Conservation (phyloP, 2,329 filamentous ascomycete genomes). For the Botrytis fabae region DNA sequence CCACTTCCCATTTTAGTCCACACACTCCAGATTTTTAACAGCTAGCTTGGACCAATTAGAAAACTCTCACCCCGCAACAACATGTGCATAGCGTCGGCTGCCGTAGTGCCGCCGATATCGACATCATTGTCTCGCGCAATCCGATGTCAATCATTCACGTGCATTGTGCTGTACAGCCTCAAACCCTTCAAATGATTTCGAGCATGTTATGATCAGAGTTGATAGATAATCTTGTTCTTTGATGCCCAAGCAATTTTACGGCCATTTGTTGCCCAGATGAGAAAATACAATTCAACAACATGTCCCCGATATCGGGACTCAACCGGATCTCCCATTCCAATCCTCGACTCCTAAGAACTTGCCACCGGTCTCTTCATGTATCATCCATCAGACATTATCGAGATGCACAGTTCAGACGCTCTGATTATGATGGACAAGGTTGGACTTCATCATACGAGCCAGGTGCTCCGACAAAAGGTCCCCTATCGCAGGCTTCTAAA, state of each 20-base stretch:
- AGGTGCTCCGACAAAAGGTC: conserved; percentile 60
- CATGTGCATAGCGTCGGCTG: not conserved
- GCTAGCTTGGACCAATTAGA: conserved; percentile 13
- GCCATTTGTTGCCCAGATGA: conserved; percentile 16
- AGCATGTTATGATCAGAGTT: not conserved
- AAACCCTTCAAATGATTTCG: not conserved
- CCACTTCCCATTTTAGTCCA: conserved; percentile 6
- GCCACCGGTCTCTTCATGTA: not conserved
- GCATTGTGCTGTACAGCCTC: not conserved
- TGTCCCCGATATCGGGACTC: conserved; percentile 23
- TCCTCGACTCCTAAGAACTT: conserved; percentile 26
- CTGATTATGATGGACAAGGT: conserved; percentile 57
- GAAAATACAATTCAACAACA: conserved; percentile 10
- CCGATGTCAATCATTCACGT: not conserved
- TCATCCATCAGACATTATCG: not conserved
- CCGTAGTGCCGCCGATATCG: not conserved
- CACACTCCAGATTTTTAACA: not conserved
- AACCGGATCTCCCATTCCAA: conserved; percentile 15
- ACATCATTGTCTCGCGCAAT: conserved; percentile 5
- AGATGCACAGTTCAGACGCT: conserved; percentile 45
- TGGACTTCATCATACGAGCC: conserved; percentile 65
- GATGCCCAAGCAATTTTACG: not conserved
- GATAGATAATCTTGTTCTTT: not conserved
- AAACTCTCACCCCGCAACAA: conserved; percentile 12
- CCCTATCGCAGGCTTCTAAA: conserved; percentile 50